Percentiles rank a stretch among this genome's conserved stretches.
These are phyloP conservation scores for Nothophaeocryptopus gaeumannii DNA, from an alignment of 2,329 filamentous ascomycete species.

Conservation along the genomic window DNA sequence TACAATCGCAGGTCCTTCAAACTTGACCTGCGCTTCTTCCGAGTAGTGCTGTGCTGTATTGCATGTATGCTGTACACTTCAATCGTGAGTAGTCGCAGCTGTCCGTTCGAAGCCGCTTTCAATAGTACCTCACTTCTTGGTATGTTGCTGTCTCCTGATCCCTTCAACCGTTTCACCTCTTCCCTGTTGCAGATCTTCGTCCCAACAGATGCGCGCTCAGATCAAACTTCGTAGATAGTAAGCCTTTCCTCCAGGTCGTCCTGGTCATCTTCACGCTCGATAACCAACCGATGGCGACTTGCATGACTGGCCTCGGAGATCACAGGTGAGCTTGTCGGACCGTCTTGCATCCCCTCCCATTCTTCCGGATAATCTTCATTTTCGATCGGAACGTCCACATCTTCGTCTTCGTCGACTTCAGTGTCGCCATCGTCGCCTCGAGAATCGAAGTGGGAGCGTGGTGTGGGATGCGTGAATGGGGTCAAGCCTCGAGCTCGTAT, in stretches of 20 bases:
- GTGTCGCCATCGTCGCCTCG: constrained; percentile 33
- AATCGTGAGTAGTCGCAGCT: no score
- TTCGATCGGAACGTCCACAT: constrained; percentile 18
- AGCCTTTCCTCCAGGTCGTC: constrained; percentile 21
- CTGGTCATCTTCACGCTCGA: constrained; percentile 15
- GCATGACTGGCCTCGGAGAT: constrained; percentile 4
- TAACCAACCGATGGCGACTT: constrained; percentile 22
- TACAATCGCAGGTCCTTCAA: constrained; percentile 22
- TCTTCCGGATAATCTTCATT: constrained; percentile 24
- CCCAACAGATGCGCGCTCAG: not conserved
- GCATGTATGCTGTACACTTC: no score
- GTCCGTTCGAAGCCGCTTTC: no score
- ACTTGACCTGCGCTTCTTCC: constrained; percentile 7
- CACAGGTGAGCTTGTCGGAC: constrained; percentile 9
- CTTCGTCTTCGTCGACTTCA: constrained; percentile 15
- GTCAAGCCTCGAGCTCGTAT: constrained; percentile 49
- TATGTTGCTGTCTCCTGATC: no score
- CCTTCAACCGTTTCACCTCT: no score
- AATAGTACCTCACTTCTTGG: no score
- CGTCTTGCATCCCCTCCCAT: constrained; percentile 39
- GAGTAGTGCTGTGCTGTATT: constrained; percentile 16
- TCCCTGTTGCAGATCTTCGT: not conserved
- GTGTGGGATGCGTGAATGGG: constrained; percentile 70
- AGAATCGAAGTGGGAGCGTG: constrained; percentile 55
- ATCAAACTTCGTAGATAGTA: constrained; percentile 24